phyloP scores from a whole-genome alignment of 257 asterid genomes.

The Lantana camara region DNA sequence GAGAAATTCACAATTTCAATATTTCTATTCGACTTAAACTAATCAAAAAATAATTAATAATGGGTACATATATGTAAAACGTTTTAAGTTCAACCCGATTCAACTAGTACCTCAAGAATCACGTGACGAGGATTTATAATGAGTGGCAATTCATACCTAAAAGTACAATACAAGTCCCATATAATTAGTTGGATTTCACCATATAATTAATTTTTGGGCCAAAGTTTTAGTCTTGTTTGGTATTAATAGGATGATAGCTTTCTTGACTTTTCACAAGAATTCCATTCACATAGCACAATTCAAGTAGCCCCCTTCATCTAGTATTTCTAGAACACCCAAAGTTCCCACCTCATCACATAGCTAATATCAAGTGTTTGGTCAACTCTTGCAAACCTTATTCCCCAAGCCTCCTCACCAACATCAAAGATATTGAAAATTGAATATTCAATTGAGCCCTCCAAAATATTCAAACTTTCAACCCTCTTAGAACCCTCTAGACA shows the following conservation, averaged over 20 bases:
- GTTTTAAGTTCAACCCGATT: too few species aligned
- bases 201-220: too few species aligned
- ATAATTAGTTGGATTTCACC: too few species aligned
- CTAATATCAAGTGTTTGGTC: slow-evolving; percentile 32
- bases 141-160: too few species aligned
- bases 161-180: too few species aligned
- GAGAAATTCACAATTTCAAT: too few species aligned
- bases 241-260: background rate
- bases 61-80: too few species aligned
- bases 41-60: too few species aligned
- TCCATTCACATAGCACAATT: slow-evolving; percentile 23
- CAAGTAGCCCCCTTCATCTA: slow-evolving; percentile 25
- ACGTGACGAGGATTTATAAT: too few species aligned
- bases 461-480: slow-evolving; percentile 29
- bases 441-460: background rate
- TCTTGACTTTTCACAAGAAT: slow-evolving; percentile 28
- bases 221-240: slow-evolving; percentile 8
- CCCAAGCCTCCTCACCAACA: slow-evolving; percentile 33
- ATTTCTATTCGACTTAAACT: too few species aligned
- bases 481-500: slow-evolving; percentile 39
- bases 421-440: background rate
- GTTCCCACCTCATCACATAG: slow-evolving; percentile 33
- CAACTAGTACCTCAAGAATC: too few species aligned
- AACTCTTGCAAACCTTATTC: slow-evolving; percentile 29
- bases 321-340: slow-evolving; percentile 31